Evolutionary conservation across 768 basidiomycete species (phyloP).

Genomic region (Rhodocollybia butyracea): DNA sequence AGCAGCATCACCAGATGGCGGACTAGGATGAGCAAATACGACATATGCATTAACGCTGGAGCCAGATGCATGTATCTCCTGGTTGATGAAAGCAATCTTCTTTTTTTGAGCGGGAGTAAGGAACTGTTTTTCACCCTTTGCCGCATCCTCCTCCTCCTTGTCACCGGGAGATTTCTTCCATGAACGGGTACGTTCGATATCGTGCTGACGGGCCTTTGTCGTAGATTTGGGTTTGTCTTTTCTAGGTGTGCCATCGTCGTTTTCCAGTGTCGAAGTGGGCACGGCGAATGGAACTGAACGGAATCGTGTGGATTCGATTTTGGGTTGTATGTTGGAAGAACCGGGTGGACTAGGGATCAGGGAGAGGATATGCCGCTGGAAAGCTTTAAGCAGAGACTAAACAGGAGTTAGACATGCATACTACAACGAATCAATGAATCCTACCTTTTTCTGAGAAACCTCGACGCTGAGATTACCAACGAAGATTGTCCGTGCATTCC

Average conservation of each 20-base stretch:
- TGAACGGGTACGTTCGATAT: slow-evolving; percentile 52
- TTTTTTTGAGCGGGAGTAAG: slow-evolving; percentile 86
- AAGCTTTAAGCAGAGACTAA: slow-evolving; percentile 71
- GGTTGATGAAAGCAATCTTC: slow-evolving; percentile 90
- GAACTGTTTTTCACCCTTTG: slow-evolving; percentile 57
- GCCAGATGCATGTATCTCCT: slow-evolving; percentile 79
- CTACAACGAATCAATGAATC: slow-evolving; percentile 19
- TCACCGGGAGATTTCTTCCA: slow-evolving; percentile 47
- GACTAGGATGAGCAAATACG: slow-evolving; percentile 75
- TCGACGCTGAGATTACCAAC: slow-evolving; percentile 84
- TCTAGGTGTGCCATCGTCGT: slow-evolving; percentile 32
- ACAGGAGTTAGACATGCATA: not conserved
- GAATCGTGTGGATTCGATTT: slow-evolving; percentile 91
- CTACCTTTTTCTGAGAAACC: slow-evolving; percentile 72
- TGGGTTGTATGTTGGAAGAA: slow-evolving; percentile 21
- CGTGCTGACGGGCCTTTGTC: slow-evolving; percentile 43
- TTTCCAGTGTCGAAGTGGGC: slow-evolving; percentile 65
- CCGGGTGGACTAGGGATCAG: slow-evolving; percentile 54
- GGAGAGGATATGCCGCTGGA: slow-evolving; percentile 74
- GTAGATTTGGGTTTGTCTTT: slow-evolving; percentile 26
- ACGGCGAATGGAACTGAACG: slow-evolving; percentile 89
- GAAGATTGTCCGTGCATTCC: slow-evolving; percentile 85
- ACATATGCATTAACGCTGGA: slow-evolving; percentile 84
- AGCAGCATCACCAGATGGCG: slow-evolving; percentile 23
- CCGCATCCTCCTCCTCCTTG: slow-evolving; percentile 33